phyloP scores from a whole-genome alignment of 768 basidiomycete species.

The Peribolospora kevripleyi region DNA sequence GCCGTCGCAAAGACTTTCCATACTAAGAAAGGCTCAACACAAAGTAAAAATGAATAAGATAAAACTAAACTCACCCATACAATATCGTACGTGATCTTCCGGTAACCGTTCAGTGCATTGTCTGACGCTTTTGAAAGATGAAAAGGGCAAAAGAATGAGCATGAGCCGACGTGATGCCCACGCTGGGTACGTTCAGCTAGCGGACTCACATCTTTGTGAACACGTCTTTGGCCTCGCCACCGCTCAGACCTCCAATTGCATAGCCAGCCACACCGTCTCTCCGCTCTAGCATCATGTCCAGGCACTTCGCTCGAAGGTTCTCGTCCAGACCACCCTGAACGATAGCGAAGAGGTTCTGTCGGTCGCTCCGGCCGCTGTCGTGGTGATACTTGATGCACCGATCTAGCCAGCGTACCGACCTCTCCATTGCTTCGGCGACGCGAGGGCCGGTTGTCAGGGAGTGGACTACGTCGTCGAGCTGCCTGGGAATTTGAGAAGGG shows the following conservation, averaged over 20 bases:
- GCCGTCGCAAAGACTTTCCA: too few relatives aligned
- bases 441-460: constrained; percentile 57
- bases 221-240: constrained; percentile 71
- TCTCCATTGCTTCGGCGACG: constrained; percentile 66
- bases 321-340: constrained; percentile 67
- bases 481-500: constrained; percentile 1
- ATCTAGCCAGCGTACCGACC: constrained; percentile 74
- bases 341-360: constrained; percentile 74
- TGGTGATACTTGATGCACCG: constrained; percentile 58
- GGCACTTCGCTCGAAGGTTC: constrained; percentile 38
- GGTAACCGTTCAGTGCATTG: constrained; percentile 60
- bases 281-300: constrained; percentile 57
- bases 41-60: too few relatives aligned
- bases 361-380: constrained; percentile 34
- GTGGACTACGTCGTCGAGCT: constrained; percentile 30
- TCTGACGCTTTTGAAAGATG: constrained; percentile 30
- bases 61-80: constrained; percentile 31
- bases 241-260: constrained; percentile 72
- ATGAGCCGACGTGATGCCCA: not conserved
- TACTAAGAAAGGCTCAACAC: too few relatives aligned
- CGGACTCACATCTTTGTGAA: constrained; percentile 57
- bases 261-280: constrained; percentile 60
- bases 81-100: constrained; percentile 59
- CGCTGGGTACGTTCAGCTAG: not conserved
- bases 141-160: not conserved